A percentile compares a stretch with the other conserved stretches of the same genome.
phyloP scores from a whole-genome alignment of 1,284 basidiomycete genomes.

The Salmacisia buchloeana region DNA sequence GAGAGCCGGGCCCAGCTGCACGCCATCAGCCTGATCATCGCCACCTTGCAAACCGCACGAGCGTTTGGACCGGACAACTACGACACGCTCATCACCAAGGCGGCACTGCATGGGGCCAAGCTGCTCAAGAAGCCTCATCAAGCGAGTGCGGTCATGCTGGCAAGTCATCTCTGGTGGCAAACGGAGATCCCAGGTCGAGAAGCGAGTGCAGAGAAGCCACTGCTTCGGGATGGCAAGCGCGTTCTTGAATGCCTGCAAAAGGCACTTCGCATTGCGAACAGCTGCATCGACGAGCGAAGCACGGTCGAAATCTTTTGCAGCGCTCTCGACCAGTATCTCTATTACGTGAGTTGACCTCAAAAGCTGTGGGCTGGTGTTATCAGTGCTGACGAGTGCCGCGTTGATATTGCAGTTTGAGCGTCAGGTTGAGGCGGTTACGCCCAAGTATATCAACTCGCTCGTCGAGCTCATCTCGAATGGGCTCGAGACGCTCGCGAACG shows the following conservation, averaged over 20 bases:
- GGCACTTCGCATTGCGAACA: slow-evolving; percentile 46
- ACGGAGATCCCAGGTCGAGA: slow-evolving; percentile 26
- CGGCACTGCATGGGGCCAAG: slow-evolving; percentile 45
- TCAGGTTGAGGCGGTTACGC: slow-evolving; percentile 42
- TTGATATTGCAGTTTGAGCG: slow-evolving; percentile 32
- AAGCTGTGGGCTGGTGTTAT: background rate
- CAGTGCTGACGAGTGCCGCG: background rate
- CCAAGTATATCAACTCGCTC: slow-evolving; percentile 46
- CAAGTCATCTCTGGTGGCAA: slow-evolving; percentile 50
- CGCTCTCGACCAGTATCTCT: slow-evolving; percentile 47
- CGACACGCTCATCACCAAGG: slow-evolving; percentile 47
- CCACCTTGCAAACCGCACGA: slow-evolving; percentile 41
- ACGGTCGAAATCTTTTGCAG: slow-evolving; percentile 48
- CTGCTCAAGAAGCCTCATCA: slow-evolving; percentile 50
- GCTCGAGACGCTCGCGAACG: slow-evolving; percentile 21
- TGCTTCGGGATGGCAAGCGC: slow-evolving; percentile 45
- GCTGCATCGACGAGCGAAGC: slow-evolving; percentile 46
- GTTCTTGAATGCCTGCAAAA: slow-evolving; percentile 49
- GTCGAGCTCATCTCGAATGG: slow-evolving; percentile 46
- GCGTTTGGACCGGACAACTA: slow-evolving; percentile 46
- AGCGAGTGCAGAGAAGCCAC: slow-evolving; percentile 12
- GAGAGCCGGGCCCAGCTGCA: slow-evolving; percentile 47
- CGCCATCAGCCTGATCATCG: slow-evolving; percentile 42
- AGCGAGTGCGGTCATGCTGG: slow-evolving; percentile 48
- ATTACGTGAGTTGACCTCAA: slow-evolving; percentile 28